Percentiles rank a stretch among this genome's conserved stretches.
phyloP scores from a whole-genome alignment of 2,329 filamentous ascomycete species.

The Neonectria faginata region DNA sequence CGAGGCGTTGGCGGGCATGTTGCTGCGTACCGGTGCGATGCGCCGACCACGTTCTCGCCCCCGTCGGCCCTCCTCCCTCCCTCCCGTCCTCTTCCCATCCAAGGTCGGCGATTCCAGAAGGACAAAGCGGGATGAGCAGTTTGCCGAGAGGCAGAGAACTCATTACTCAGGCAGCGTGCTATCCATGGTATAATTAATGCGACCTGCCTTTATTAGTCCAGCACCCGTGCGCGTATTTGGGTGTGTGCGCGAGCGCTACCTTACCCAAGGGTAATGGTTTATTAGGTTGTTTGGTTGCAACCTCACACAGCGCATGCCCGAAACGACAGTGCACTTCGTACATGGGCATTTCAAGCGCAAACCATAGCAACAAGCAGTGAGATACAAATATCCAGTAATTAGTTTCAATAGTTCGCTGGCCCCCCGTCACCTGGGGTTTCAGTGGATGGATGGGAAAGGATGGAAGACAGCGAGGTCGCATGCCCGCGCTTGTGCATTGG shows the following conservation, averaged over 20 bases:
- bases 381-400: not conserved
- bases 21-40: slow-evolving; percentile 14
- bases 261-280: not conserved
- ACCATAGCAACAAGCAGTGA: not conserved
- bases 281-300: not conserved
- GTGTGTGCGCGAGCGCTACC: slow-evolving; percentile 10
- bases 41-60: slow-evolving; percentile 17
- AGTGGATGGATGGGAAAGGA: slow-evolving; percentile 11
- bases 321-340: not conserved
- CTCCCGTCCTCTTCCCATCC: too few species aligned
- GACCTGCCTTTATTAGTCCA: not conserved
- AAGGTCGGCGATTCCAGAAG: slow-evolving; percentile 10
- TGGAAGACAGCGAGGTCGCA: not conserved
- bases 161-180: not conserved
- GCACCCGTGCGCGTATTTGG: slow-evolving; percentile 8
- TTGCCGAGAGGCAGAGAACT: not conserved
- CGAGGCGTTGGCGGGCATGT: slow-evolving; percentile 6
- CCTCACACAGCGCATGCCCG: not conserved
- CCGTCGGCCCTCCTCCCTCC: not conserved
- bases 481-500: slow-evolving; percentile 10
- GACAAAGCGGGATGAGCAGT: not conserved
- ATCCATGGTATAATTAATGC: not conserved
- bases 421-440: slow-evolving; percentile 2
- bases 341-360: slow-evolving; percentile 3
- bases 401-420: not conserved